Base-by-base conservation (phyloP, 805 yeast genomes). In the Maudiozyma saulgeensis region DNA sequence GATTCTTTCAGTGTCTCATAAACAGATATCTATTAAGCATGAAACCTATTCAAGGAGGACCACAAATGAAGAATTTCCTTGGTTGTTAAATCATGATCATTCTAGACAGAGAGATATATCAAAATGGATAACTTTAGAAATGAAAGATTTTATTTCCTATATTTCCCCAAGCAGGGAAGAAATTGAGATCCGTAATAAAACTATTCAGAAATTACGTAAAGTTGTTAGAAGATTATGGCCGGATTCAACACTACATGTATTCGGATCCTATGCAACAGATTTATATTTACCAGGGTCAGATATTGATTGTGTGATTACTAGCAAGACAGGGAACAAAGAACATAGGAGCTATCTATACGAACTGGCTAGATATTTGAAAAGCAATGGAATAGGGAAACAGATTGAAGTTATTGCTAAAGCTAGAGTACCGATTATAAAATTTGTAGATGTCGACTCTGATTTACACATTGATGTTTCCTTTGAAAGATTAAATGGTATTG, bases 231-330 rank as follows among this genome's bases (percentile, higher is more conserved):
- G 67, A 6, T 69, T 82, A 48, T 91, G 97, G 97, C 80, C 80
- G 1, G 85, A 80, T 52, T 81, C 91, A 16, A 84, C 82, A 49
- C 78, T 86, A 3, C 84, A 83, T 53, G 95, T 90, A 6, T 91
- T 93, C 70, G 99, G 99, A 0, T 90, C 97, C 0, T 86, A 79
- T 64, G 96, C 98, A 0, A 89, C 97, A 0, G 96, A 90, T 61
- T 70, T 91, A 51, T 91, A 90, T 60, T 72, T 91, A n/a, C 98
- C 98, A 0, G 96, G 96, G 2, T 87, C 96, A 0, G 99, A 91
- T 71, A 88, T 91, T 23, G 99, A 91, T 66, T 81, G 91, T 81
- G 97, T 89, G 41, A 77, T 93, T 32, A 72, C 82, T 4, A 84
- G 95, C 21, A 68, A 74, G 16, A 67, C 71, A 12, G 80, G 82